These are phyloP conservation scores for Agapanthus africanus DNA, from an alignment of 106 monocot species.

Conservation along the genomic window DNA sequence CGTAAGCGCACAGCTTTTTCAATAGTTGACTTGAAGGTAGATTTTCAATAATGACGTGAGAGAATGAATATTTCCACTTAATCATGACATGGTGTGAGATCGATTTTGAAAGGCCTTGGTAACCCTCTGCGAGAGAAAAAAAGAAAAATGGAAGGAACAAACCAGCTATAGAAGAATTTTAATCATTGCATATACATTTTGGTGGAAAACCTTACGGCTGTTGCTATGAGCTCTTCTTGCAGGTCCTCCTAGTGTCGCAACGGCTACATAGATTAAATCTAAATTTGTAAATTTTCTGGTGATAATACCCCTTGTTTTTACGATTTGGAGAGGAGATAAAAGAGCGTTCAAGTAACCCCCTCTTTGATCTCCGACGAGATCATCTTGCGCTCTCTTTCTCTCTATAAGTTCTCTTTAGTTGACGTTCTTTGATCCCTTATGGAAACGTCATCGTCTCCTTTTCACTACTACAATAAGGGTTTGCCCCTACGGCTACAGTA, in stretches of 20 bases:
- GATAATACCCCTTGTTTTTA: background rate
- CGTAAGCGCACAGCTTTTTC: too few species aligned
- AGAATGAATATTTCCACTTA: too few species aligned
- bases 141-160: background rate
- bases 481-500: too few species aligned
- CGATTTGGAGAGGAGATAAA: background rate
- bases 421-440: too few species aligned
- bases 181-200: background rate
- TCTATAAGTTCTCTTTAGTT: too few species aligned
- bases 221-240: conserved; percentile 74
- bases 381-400: too few species aligned
- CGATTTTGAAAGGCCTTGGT: conserved; percentile 70
- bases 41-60: too few species aligned
- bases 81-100: too few species aligned
- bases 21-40: too few species aligned
- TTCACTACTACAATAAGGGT: too few species aligned
- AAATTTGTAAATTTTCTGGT: background rate
- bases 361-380: too few species aligned
- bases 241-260: conserved; percentile 78
- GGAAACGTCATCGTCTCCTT: too few species aligned
- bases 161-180: background rate
- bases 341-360: background rate
- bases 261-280: conserved; percentile 32
- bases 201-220: conserved; percentile 54
- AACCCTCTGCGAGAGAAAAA: conserved; percentile 31